Percentiles rank a stretch among this genome's conserved stretches.
Evolutionary conservation across 345 rosid genomes (phyloP).

Genomic region (Acer yangbiense): DNA sequence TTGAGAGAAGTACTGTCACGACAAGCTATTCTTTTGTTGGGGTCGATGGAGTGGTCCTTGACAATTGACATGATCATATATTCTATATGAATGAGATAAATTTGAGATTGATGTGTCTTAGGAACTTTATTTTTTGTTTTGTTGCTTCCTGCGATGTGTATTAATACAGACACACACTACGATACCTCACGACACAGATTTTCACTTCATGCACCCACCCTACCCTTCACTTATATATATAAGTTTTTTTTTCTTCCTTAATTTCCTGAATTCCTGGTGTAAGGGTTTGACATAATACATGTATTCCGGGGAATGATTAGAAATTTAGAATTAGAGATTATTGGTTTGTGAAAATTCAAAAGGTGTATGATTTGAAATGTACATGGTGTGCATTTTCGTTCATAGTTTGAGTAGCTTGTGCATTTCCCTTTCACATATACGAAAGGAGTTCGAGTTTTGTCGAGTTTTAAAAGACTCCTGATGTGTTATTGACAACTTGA

Average conservation of each 20-base stretch:
- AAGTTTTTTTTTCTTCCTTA: not conserved
- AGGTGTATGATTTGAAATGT: not conserved
- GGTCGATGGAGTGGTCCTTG: not conserved
- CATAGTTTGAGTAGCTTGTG: too few species aligned
- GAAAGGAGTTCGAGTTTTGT: too few species aligned
- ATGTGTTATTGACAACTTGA: too few species aligned
- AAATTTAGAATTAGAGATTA: not conserved
- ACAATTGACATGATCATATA: not conserved
- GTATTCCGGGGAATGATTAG: not conserved
- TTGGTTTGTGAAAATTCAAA: constrained; percentile 1
- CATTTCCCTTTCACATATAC: too few species aligned
- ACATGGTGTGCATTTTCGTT: too few species aligned
- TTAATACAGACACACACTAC: not conserved
- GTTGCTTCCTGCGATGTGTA: not conserved
- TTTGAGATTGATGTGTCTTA: not conserved
- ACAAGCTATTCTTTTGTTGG: not conserved
- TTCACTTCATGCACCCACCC: too few species aligned
- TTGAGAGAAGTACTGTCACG: not conserved
- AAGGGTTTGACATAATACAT: not conserved
- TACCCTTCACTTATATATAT: too few species aligned
- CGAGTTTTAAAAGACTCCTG: too few species aligned
- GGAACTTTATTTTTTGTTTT: not conserved
- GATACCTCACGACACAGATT: not conserved
- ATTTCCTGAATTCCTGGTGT: not conserved
- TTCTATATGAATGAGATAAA: not conserved